Percentiles rank a stretch among this genome's conserved stretches.
phyloP scores from a whole-genome alignment of 176 grass and related monocot genomes.

The Olyra latifolia region DNA sequence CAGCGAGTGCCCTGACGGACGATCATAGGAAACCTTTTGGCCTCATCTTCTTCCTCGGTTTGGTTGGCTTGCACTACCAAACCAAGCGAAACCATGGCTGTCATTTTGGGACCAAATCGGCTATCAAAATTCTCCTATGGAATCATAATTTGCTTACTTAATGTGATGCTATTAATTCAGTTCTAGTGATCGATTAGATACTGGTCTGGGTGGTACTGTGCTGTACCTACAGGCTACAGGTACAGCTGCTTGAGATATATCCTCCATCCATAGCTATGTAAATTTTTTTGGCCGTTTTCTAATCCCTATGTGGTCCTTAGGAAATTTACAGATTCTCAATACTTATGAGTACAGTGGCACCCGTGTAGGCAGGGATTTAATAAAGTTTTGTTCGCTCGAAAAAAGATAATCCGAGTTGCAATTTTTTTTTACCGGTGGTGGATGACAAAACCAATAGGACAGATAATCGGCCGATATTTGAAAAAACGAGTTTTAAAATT shows the following conservation, averaged over 20 bases:
- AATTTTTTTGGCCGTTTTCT: background rate
- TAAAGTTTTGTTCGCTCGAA: too few relatives aligned
- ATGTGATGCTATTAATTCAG: background rate
- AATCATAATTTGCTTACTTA: background rate
- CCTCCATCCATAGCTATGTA: background rate
- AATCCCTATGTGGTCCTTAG: background rate
- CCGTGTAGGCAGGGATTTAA: background rate
- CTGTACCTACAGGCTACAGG: background rate
- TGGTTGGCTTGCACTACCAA: conserved; percentile 16
- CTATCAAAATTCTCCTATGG: background rate
- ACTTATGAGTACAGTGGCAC: background rate
- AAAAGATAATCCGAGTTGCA: too few relatives aligned
- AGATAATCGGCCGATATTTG: too few relatives aligned
- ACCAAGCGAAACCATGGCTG: conserved; percentile 13
- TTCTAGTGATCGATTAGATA: background rate
- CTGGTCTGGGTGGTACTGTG: background rate
- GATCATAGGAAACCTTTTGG: conserved; percentile 12
- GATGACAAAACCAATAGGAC: too few relatives aligned
- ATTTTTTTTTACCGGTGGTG: too few relatives aligned
- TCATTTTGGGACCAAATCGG: background rate
- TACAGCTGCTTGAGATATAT: background rate
- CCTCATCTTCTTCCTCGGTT: conserved; percentile 19
- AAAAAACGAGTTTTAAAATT: too few relatives aligned
- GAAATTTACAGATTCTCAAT: background rate
- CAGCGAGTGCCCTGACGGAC: conserved; percentile 8